Evolutionary conservation across 306 rosid genomes (phyloP).

Genomic region (Vachellia collinsii): DNA sequence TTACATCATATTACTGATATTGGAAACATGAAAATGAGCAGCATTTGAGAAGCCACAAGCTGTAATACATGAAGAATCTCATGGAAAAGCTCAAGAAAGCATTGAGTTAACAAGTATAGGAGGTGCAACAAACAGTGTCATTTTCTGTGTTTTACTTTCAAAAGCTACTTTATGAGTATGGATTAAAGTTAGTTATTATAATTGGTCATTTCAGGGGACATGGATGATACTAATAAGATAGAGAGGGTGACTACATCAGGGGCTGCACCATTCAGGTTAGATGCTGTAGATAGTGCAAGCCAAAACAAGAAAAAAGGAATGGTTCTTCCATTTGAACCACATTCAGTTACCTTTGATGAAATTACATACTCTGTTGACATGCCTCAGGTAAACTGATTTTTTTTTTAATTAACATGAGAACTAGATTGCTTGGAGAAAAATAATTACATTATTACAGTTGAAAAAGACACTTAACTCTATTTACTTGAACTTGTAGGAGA

Average conservation of each 20-base stretch:
- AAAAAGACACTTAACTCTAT: background rate
- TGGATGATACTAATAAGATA: slow-evolving; percentile 2
- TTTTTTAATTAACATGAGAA: background rate
- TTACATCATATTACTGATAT: background rate
- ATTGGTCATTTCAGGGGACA: slow-evolving; percentile 33
- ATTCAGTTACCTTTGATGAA: slow-evolving; percentile 66
- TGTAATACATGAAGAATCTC: slow-evolving; percentile 43
- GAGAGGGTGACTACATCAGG: background rate
- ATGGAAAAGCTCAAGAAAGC: slow-evolving; percentile 26
- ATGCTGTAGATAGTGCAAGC: slow-evolving; percentile 23
- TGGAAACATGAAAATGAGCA: slow-evolving; percentile 35
- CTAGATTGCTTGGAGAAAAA: background rate
- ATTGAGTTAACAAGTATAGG: slow-evolving; percentile 21
- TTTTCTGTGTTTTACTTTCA: background rate
- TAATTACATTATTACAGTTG: background rate
- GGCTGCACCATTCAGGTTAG: slow-evolving; percentile 25
- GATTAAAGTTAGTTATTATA: background rate
- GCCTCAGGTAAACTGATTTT: slow-evolving; percentile 56
- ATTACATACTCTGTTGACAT: slow-evolving; percentile 72
- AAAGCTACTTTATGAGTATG: background rate
- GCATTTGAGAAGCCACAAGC: slow-evolving; percentile 54
- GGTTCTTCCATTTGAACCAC: slow-evolving; percentile 80
- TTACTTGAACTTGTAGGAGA: slow-evolving; percentile 52
- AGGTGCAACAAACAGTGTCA: slow-evolving; percentile 32
- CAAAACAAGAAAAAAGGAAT: slow-evolving; percentile 55